phyloP scores from a whole-genome alignment of 2,329 filamentous ascomycete species.

The Fusarium graminum region DNA sequence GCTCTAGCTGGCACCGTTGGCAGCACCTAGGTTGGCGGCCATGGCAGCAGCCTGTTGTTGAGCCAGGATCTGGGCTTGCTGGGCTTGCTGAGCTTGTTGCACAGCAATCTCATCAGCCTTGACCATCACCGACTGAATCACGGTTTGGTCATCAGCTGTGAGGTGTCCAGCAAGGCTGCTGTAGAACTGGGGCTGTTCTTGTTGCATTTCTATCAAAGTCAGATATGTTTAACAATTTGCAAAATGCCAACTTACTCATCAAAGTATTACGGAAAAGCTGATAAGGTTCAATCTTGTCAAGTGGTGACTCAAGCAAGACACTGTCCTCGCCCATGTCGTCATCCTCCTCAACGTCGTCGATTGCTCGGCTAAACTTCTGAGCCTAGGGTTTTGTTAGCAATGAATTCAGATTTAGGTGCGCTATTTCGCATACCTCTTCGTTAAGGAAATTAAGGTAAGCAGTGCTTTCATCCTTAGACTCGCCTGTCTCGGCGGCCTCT shows the following conservation, averaged over 20 bases:
- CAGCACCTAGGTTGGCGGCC: slow-evolving; percentile 34
- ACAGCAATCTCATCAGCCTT: slow-evolving; percentile 62
- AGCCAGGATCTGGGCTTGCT: slow-evolving; percentile 48
- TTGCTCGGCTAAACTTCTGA: slow-evolving; percentile 81
- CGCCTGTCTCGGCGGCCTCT: slow-evolving; percentile 72
- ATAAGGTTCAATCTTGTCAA: slow-evolving; percentile 97
- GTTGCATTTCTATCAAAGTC: slow-evolving; percentile 78
- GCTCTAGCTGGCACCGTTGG: slow-evolving; percentile 47
- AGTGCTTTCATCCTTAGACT: slow-evolving; percentile 89
- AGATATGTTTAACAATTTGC: slow-evolving; percentile 32
- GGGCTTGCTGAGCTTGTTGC: slow-evolving; percentile 48
- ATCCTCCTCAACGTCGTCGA: slow-evolving; percentile 80
- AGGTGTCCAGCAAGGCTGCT: slow-evolving; percentile 82
- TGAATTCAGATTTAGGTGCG: not conserved
- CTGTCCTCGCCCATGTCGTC: slow-evolving; percentile 95
- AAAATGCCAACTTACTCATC: slow-evolving; percentile 73
- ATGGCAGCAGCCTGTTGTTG: slow-evolving; percentile 49
- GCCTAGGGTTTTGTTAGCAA: slow-evolving; percentile 66
- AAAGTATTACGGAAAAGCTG: slow-evolving; percentile 86
- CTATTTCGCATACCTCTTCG: slow-evolving; percentile 74
- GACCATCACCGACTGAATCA: slow-evolving; percentile 84
- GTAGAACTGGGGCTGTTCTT: slow-evolving; percentile 92
- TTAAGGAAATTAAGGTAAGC: slow-evolving; percentile 97
- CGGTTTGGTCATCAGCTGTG: slow-evolving; percentile 81
- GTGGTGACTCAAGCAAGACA: slow-evolving; percentile 89